These are phyloP conservation scores for Rhizopus arrhizus DNA, from an alignment of 371 early-diverging fungal species.

Conservation along the genomic window DNA sequence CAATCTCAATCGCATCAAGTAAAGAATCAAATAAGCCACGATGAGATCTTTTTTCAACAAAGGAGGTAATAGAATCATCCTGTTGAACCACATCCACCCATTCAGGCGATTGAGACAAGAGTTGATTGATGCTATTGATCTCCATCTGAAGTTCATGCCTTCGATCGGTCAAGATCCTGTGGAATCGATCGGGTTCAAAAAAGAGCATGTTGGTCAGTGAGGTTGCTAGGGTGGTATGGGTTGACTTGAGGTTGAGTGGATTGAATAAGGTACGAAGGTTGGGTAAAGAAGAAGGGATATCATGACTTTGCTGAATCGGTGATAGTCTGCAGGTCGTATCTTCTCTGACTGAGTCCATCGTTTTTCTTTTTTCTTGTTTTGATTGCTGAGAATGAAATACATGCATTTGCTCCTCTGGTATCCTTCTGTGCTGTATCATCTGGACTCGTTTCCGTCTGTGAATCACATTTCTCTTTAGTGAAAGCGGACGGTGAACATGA, in stretches of 20 bases:
- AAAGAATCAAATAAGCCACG: not conserved
- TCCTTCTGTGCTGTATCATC: conserved; percentile 10
- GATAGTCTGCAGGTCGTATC: conserved; percentile 1
- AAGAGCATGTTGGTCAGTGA: conserved; percentile 23
- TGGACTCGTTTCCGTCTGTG: conserved; percentile 41
- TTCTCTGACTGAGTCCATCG: not conserved
- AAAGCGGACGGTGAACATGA: conserved; percentile 46
- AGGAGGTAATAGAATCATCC: not conserved
- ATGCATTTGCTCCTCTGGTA: conserved; percentile 3
- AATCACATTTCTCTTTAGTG: conserved; percentile 47
- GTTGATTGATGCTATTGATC: conserved; percentile 21
- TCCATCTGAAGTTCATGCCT: conserved; percentile 26
- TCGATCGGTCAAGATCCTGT: conserved; percentile 11
- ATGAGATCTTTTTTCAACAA: not conserved
- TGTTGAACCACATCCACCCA: not conserved
- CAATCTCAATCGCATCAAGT: not conserved
- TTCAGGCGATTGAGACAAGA: conserved; percentile 19
- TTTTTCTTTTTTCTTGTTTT: not conserved
- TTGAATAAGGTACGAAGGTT: conserved; percentile 21
- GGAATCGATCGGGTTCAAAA: conserved; percentile 19
- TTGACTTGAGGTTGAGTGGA: not conserved
- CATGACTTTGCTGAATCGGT: conserved; percentile 1
- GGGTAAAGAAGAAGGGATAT: not conserved
- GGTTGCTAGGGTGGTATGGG: not conserved
- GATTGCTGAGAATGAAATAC: not conserved